phyloP scores from a whole-genome alignment of 2,329 filamentous ascomycete genomes.

The Colletotrichum costaricense region DNA sequence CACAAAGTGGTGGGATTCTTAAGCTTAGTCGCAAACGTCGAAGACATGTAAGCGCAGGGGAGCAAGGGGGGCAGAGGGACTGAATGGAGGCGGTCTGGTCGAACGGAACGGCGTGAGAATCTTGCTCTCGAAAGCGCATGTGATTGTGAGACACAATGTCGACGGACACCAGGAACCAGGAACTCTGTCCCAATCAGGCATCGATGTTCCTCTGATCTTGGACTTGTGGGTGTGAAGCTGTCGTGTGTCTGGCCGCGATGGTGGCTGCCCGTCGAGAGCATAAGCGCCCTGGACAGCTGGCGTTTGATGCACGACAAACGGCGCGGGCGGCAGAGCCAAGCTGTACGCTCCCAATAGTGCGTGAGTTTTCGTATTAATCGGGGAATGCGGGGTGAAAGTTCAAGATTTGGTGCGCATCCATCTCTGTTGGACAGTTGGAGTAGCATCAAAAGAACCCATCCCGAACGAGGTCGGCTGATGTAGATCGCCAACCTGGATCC shows the following conservation, averaged over 20 bases:
- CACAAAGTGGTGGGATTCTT: slow-evolving; percentile 12
- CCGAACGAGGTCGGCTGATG: slow-evolving; percentile 29
- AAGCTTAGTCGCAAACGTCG: not conserved
- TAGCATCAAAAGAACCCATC: not conserved
- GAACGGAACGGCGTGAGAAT: not conserved
- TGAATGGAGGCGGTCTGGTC: not conserved
- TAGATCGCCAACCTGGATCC: slow-evolving; percentile 27
- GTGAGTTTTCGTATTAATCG: slow-evolving; percentile 2
- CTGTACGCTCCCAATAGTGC: slow-evolving; percentile 11
- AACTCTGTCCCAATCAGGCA: slow-evolving; percentile 25
- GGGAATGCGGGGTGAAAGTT: slow-evolving; percentile 18
- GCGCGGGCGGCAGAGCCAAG: slow-evolving; percentile 15
- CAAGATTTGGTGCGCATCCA: not conserved
- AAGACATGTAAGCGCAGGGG: slow-evolving; percentile 4
- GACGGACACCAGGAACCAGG: slow-evolving; percentile 32
- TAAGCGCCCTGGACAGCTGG: slow-evolving; percentile 4
- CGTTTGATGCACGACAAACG: not conserved
- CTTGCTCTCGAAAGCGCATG: slow-evolving; percentile 9
- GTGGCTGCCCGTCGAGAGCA: slow-evolving; percentile 5
- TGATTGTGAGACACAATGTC: slow-evolving; percentile 17
- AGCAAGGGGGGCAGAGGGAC: not conserved
- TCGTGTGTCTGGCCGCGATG: not conserved
- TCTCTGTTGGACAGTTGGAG: not conserved
- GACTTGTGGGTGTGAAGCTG: slow-evolving; percentile 9
- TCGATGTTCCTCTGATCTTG: slow-evolving; percentile 20